These are phyloP conservation scores for Patellifolia procumbens DNA, from an alignment of 179 eudicot species.

Conservation along the genomic window DNA sequence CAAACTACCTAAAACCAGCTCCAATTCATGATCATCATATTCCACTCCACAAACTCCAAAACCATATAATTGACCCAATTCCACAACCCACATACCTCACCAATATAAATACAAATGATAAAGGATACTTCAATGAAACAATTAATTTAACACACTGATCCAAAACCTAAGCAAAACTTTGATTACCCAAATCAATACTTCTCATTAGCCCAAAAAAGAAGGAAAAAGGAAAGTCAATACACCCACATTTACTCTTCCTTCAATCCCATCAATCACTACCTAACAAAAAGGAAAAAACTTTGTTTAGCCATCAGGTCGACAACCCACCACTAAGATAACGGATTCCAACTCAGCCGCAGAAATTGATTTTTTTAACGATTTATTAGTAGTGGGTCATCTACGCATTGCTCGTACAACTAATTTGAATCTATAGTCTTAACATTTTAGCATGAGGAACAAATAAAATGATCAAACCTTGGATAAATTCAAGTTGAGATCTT, in stretches of 20 bases:
- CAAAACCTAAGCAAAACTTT: constrained; percentile 18
- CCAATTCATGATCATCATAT: not conserved
- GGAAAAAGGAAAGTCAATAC: not conserved
- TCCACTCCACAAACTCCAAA: not conserved
- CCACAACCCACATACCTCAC: not conserved
- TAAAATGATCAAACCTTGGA: constrained; percentile 27
- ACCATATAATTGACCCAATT: not conserved
- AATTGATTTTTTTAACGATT: too few species aligned
- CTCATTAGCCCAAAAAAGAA: not conserved
- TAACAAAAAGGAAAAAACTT: not conserved
- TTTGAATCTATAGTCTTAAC: too few species aligned
- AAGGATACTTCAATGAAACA: not conserved
- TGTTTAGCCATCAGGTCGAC: too few species aligned
- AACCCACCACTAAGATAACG: too few species aligned
- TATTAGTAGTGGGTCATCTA: not conserved
- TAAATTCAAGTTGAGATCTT: constrained; percentile 25
- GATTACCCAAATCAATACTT: not conserved
- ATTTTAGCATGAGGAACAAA: not conserved
- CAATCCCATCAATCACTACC: not conserved
- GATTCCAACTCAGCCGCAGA: too few species aligned
- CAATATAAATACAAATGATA: not conserved
- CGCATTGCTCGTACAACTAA: too few species aligned
- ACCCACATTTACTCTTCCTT: constrained; percentile 1
- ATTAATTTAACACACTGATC: constrained; percentile 6
- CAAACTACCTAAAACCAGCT: not conserved